Base-by-base conservation (phyloP, 495 filamentous ascomycete genomes). In the Daldinia decipiens region DNA sequence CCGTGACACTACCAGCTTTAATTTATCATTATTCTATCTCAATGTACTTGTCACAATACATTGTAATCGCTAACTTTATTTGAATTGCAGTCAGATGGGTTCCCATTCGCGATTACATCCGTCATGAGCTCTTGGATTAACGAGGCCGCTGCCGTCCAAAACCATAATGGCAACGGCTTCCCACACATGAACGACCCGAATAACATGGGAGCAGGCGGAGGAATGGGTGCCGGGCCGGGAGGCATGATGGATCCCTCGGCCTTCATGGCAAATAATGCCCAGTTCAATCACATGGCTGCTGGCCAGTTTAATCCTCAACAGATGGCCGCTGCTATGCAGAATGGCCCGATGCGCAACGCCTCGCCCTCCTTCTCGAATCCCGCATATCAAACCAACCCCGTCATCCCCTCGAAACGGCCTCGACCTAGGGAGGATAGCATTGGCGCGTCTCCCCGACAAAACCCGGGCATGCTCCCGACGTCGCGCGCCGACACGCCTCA, bases 401-500 rank as follows among this genome's bases (percentile, higher is more conserved):
- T 97, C 77, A 88, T 97, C 64, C 94, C 94, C 59, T 92, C 94
- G 4, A 97, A 97, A 78, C 87, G 94, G 73, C 87, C 92, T 38
- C 87, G 94, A 62, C 92, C 93, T 29, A 82, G 87, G 71, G 93
- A 96, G 80, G 94, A 97, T 80, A 92, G 88, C 65, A 86, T 95
- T 69, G 87, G 87, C 60, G 89, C 91, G 81, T 97, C 94, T 32
- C 94, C 94, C 61, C 87, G 90, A 75, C 92, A 88, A 78, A 87
- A 89, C 40, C 89, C 92, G 15, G 90, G 89, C 24, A 90, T 89
- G 77, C 79, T 93, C 27, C 88, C 91, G 32, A 88, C 87, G 36
- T 97, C 95, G 79, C 93, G 94, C 79, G 94, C 95, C 70, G 94
- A 97, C 72, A 98, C 95, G 31, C 95, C 95, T 32, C 91, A 92